A percentile compares a stretch with the other conserved stretches of the same genome.
These are phyloP conservation scores for Flagelloscypha sp. DNA, from an alignment of 768 basidiomycete genomes.

Conservation along the genomic window DNA sequence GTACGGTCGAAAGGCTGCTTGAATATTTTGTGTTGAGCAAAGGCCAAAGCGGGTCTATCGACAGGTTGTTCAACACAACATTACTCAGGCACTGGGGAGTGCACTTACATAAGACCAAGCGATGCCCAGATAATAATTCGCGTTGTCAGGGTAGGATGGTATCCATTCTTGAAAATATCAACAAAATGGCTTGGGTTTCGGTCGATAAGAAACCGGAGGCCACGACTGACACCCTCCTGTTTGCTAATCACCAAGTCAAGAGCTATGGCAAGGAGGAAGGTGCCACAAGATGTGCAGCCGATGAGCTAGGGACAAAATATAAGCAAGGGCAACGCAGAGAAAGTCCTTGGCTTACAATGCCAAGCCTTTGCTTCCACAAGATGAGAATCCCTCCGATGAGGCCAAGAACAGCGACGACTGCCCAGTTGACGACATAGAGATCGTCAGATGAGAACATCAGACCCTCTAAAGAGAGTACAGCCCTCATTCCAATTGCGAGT, in stretches of 20 bases:
- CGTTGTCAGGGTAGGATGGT: constrained; percentile 42
- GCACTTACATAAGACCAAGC: constrained; percentile 47
- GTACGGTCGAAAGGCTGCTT: constrained; percentile 38
- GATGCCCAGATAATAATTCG: constrained; percentile 46
- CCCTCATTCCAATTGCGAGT: constrained; percentile 46
- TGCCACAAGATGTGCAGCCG: constrained; percentile 50
- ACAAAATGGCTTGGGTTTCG: constrained; percentile 48
- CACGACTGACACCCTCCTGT: constrained; percentile 56
- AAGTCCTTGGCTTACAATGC: constrained; percentile 43
- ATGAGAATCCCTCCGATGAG: constrained; percentile 32
- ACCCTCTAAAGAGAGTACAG: constrained; percentile 40
- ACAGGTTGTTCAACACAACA: not conserved
- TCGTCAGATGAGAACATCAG: constrained; percentile 34
- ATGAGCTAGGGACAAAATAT: constrained; percentile 23
- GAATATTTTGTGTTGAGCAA: constrained; percentile 46
- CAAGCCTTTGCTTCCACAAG: constrained; percentile 36
- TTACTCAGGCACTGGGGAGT: not conserved
- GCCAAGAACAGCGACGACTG: constrained; percentile 39
- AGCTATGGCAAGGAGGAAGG: constrained; percentile 50
- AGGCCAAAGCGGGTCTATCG: constrained; percentile 43
- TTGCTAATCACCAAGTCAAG: constrained; percentile 48
- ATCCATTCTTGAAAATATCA: constrained; percentile 38
- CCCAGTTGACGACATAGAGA: constrained; percentile 42
- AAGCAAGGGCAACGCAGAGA: not conserved
- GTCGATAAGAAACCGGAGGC: constrained; percentile 57